These are phyloP conservation scores for Lyophyllum atratum DNA, from an alignment of 768 basidiomycete species.

Conservation along the genomic window DNA sequence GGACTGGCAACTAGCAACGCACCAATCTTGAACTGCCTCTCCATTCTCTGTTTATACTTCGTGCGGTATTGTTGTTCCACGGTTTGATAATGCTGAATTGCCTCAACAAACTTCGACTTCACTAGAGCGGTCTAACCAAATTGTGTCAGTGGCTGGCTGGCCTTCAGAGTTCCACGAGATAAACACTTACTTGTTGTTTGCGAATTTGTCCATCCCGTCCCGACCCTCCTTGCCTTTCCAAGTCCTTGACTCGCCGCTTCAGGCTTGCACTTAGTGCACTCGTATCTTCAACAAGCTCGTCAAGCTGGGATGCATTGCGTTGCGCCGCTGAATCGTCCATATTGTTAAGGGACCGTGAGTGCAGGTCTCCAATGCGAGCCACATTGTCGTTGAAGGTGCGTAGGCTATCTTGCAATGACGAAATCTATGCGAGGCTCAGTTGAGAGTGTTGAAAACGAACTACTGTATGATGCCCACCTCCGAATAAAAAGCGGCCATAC, in stretches of 20 bases:
- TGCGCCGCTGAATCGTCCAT: constrained; percentile 70
- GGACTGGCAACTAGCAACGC: constrained; percentile 19
- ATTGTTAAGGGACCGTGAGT: constrained; percentile 74
- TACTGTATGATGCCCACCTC: constrained; percentile 50
- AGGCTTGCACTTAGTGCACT: constrained; percentile 67
- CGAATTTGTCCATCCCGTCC: constrained; percentile 73
- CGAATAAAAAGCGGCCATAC: constrained; percentile 71
- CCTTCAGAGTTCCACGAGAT: neutral
- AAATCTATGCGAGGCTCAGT: constrained; percentile 50
- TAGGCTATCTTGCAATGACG: constrained; percentile 72
- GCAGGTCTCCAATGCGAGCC: constrained; percentile 65
- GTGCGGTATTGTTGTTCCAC: constrained; percentile 80
- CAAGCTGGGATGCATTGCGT: constrained; percentile 61
- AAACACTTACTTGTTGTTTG: constrained; percentile 66
- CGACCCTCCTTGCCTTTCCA: constrained; percentile 68
- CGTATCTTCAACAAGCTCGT: constrained; percentile 71
- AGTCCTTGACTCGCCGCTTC: constrained; percentile 70
- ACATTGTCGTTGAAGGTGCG: constrained; percentile 72
- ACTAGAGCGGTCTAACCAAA: constrained; percentile 54
- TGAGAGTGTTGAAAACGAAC: constrained; percentile 1
- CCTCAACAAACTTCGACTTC: constrained; percentile 81
- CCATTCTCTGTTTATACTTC: constrained; percentile 80
- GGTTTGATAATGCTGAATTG: constrained; percentile 81
- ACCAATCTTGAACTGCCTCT: constrained; percentile 89
- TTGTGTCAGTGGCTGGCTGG: constrained; percentile 1